These are phyloP conservation scores for Kurtzmaniella quercitrusa DNA, from an alignment of 1,139 yeast genomes.

Conservation along the genomic window DNA sequence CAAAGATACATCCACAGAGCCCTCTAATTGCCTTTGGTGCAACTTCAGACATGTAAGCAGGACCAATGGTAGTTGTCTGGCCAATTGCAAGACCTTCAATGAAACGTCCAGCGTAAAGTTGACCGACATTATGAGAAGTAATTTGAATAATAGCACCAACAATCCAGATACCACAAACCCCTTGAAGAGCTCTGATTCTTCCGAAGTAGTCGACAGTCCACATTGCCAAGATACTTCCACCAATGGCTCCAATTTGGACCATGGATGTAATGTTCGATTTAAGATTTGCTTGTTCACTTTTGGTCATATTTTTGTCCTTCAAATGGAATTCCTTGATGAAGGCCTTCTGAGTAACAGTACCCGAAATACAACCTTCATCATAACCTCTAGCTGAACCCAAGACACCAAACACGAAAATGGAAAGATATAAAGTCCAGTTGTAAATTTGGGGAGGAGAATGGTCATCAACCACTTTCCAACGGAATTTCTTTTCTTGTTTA, in stretches of 20 bases:
- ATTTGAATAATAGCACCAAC: constrained; percentile 46
- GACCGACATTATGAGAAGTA: constrained; percentile 41
- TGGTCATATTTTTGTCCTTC: constrained; percentile 32
- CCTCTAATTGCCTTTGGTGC: constrained; percentile 54
- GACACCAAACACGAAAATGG: constrained; percentile 52
- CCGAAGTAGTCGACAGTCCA: constrained; percentile 52
- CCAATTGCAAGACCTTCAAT: constrained; percentile 56
- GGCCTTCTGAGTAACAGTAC: constrained; percentile 40
- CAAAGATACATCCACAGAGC: constrained; percentile 43
- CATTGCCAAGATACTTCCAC: constrained; percentile 50
- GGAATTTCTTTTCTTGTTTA: constrained; percentile 10
- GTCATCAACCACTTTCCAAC: constrained; percentile 28
- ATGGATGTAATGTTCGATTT: constrained; percentile 56
- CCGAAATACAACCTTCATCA: constrained; percentile 56
- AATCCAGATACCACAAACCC: constrained; percentile 41
- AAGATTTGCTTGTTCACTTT: constrained; percentile 35
- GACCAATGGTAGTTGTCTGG: constrained; percentile 54
- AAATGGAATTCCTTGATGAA: constrained; percentile 46
- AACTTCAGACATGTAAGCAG: constrained; percentile 50
- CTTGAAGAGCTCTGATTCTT: constrained; percentile 48
- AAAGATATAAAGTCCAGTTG: constrained; percentile 41
- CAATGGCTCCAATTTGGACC: constrained; percentile 61
- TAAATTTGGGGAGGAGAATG: constrained; percentile 48
- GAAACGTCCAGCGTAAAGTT: constrained; percentile 50
- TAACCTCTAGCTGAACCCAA: constrained; percentile 59